Evolutionary conservation across 495 filamentous ascomycete species (phyloP).

Genomic region (Melanomma pulvis-pyrius): DNA sequence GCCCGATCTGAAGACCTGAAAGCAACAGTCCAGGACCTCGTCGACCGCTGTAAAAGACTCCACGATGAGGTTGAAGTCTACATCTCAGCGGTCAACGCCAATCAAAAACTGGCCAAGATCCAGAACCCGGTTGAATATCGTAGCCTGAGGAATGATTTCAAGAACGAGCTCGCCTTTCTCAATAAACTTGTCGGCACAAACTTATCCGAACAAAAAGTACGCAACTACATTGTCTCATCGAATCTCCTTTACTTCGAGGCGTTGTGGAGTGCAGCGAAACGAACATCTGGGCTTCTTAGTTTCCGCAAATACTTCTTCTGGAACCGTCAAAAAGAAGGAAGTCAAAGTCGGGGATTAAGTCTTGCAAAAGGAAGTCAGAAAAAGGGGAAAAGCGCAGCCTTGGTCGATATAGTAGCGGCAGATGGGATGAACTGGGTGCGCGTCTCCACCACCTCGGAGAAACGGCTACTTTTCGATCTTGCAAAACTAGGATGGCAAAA

Average conservation of each 20-base stretch:
- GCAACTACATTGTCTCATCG: conserved; percentile 39
- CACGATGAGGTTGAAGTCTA: conserved; percentile 39
- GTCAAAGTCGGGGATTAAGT: conserved; percentile 1
- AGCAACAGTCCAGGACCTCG: conserved; percentile 29
- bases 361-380: conserved; percentile 8
- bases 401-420: conserved; percentile 43
- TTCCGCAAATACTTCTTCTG: conserved; percentile 38
- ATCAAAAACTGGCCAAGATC: conserved; percentile 22
- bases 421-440: conserved; percentile 45
- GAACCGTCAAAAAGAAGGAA: conserved; percentile 30
- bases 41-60: conserved; percentile 34
- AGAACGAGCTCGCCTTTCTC: conserved; percentile 41
- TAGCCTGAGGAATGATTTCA: conserved; percentile 39
- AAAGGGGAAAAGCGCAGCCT: conserved; percentile 28
- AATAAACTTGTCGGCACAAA: conserved; percentile 28
- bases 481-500: conserved; percentile 47
- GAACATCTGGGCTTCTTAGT: conserved; percentile 35
- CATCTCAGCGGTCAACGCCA: conserved; percentile 25
- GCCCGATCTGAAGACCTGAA: conserved; percentile 3
- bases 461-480: conserved; percentile 46
- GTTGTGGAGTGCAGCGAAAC: conserved; percentile 46
- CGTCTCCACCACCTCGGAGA: conserved; percentile 42
- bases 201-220: conserved; percentile 26
- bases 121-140: conserved; percentile 38
- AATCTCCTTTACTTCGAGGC: conserved; percentile 46